Conservation (phyloP, 805 yeast species). For the Kazachstania psychrophila region DNA sequence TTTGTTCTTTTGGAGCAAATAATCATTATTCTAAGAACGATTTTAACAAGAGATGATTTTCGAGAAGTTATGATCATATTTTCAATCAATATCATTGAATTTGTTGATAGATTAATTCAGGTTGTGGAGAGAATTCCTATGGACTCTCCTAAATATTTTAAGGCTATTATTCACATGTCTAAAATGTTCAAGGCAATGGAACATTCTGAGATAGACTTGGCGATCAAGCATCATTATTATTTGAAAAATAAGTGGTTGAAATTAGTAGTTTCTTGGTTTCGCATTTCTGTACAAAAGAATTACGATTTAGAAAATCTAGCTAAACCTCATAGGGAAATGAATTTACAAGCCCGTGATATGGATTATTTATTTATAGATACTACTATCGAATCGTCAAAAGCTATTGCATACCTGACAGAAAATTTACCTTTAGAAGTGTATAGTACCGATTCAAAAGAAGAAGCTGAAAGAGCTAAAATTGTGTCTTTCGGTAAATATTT, state of each 20-base stretch:
- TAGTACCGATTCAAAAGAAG: conserved; percentile 45
- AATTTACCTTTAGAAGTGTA: conserved; percentile 52
- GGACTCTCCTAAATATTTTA: conserved; percentile 21
- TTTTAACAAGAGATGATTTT: conserved; percentile 30
- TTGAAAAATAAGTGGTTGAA: conserved; percentile 42
- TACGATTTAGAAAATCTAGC: conserved; percentile 26
- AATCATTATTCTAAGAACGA: conserved; percentile 37
- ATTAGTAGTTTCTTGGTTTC: conserved; percentile 44
- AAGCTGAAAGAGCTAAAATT: conserved; percentile 44
- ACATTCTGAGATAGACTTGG: conserved; percentile 21
- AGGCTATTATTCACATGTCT: conserved; percentile 28
- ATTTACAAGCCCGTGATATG: conserved; percentile 33
- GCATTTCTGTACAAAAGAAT: conserved; percentile 38
- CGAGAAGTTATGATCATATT: conserved; percentile 26
- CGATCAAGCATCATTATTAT: conserved; percentile 36
- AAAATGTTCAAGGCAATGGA: conserved; percentile 28
- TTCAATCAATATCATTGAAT: conserved; percentile 28
- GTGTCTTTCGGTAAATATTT: conserved; percentile 63
- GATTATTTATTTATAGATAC: conserved; percentile 47
- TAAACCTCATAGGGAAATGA: conserved; percentile 31
- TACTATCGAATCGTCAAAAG: conserved; percentile 54
- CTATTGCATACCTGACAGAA: conserved; percentile 46
- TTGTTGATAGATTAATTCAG: conserved; percentile 28
- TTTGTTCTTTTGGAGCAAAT: conserved; percentile 41
- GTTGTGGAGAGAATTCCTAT: conserved; percentile 21